These are phyloP conservation scores for Mycena crocata DNA, from an alignment of 768 basidiomycete genomes.

Conservation along the genomic window DNA sequence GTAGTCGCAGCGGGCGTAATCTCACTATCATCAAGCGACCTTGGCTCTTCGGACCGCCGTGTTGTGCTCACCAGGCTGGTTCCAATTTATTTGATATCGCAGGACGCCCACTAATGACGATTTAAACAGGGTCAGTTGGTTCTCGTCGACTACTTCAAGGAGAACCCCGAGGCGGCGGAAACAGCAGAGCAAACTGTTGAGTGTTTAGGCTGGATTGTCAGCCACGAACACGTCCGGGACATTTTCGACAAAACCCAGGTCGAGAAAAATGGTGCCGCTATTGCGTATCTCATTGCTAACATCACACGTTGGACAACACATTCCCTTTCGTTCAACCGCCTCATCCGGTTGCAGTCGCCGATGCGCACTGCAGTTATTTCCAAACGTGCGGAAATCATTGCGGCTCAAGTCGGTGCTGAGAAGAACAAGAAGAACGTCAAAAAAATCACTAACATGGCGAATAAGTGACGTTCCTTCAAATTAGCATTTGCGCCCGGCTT, in stretches of 20 bases:
- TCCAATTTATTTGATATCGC: neutral
- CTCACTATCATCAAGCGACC: constrained; percentile 33
- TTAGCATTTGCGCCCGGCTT: no score
- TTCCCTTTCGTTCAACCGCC: constrained; percentile 1
- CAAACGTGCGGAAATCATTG: constrained; percentile 5
- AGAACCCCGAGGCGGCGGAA: neutral
- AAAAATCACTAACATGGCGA: neutral
- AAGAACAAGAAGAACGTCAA: neutral
- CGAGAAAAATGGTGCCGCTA: neutral
- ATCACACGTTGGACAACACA: constrained; percentile 20
- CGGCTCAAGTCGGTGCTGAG: constrained; percentile 24
- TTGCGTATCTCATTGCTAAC: constrained; percentile 3
- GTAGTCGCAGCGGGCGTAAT: constrained; percentile 39
- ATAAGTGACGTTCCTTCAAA: no score
- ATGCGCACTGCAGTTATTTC: neutral
- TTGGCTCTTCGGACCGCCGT: constrained; percentile 36
- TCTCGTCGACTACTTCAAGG: constrained; percentile 14
- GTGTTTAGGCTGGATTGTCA: neutral
- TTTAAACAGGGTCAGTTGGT: constrained; percentile 37
- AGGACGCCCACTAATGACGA: neutral
- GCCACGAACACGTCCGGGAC: neutral
- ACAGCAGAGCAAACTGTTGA: neutral
- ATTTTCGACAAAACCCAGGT: constrained; percentile 10
- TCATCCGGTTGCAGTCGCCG: neutral
- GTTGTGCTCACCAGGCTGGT: constrained; percentile 41